Evolutionary conservation across 106 monocot species (phyloP).

Genomic region (Platanthera guangdongensis): DNA sequence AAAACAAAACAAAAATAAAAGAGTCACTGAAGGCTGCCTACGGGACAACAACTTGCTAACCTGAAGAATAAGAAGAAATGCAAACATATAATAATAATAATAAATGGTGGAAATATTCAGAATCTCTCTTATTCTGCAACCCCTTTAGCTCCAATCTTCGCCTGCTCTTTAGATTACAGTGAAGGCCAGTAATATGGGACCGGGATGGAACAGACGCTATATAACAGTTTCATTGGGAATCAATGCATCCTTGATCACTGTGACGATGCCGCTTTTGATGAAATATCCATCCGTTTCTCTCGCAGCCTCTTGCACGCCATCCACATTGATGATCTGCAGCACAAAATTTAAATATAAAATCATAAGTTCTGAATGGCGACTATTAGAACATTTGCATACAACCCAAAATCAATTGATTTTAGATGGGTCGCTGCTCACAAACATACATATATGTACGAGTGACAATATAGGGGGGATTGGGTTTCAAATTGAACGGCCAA

Average conservation of each 20-base stretch:
- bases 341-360: background rate
- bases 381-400: no score
- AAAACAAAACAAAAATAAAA: no score
- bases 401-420: no score
- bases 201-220: constrained; percentile 8
- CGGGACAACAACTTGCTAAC: no score
- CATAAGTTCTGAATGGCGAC: no score
- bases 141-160: background rate
- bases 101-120: background rate
- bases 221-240: constrained; percentile 76
- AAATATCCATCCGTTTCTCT: constrained; percentile 96
- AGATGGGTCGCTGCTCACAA: no score
- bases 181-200: background rate
- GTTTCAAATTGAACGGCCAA: no score
- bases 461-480: no score
- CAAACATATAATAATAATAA: no score
- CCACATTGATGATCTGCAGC: constrained; percentile 70
- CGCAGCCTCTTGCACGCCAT: constrained; percentile 82
- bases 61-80: no score
- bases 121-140: background rate
- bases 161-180: background rate
- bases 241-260: constrained; percentile 85
- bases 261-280: constrained; percentile 94
- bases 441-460: no score
- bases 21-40: no score